Percentiles rank a stretch among this genome's conserved stretches.
Conservation (phyloP, 2,329 filamentous ascomycete species). For the Ceratocystis smalleyi region DNA sequence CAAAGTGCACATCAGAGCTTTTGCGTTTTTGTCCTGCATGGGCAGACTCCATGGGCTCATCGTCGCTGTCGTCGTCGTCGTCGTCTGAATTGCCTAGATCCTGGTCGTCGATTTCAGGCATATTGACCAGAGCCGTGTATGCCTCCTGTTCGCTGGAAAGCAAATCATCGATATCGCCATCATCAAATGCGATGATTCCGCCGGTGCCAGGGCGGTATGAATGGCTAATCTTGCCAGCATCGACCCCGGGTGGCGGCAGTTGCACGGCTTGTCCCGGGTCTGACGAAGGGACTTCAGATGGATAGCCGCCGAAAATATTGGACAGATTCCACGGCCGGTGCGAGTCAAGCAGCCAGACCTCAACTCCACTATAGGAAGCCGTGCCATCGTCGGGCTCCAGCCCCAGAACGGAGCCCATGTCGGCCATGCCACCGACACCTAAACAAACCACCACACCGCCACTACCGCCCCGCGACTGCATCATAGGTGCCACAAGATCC, state of each 20-base stretch:
- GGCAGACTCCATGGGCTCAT: slow-evolving; percentile 24
- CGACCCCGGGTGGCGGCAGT: slow-evolving; percentile 48
- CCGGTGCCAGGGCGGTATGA: slow-evolving; percentile 65
- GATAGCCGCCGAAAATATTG: slow-evolving; percentile 75
- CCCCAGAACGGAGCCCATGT: slow-evolving; percentile 65
- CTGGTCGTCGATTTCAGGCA: slow-evolving; percentile 75
- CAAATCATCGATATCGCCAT: slow-evolving; percentile 84
- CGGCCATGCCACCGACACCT: slow-evolving; percentile 81
- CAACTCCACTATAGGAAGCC: slow-evolving; percentile 63
- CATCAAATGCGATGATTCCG: slow-evolving; percentile 86
- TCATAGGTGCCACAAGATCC: slow-evolving; percentile 72
- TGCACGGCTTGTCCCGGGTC: slow-evolving; percentile 24
- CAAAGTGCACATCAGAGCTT: slow-evolving; percentile 57
- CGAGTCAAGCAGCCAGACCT: slow-evolving; percentile 88
- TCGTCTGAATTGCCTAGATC: slow-evolving; percentile 44
- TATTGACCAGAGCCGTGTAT: slow-evolving; percentile 70
- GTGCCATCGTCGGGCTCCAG: slow-evolving; percentile 49
- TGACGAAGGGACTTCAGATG: slow-evolving; percentile 27
- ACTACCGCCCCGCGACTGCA: slow-evolving; percentile 64
- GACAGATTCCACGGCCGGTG: slow-evolving; percentile 86
- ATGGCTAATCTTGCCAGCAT: slow-evolving; percentile 54
- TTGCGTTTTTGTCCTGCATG: slow-evolving; percentile 57
- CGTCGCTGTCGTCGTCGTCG: slow-evolving; percentile 39
- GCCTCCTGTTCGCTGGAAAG: slow-evolving; percentile 60
- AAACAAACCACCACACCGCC: slow-evolving; percentile 85